Evolutionary conservation across 2,329 filamentous ascomycete species (phyloP).

Genomic region (Stromatinia cepivora): DNA sequence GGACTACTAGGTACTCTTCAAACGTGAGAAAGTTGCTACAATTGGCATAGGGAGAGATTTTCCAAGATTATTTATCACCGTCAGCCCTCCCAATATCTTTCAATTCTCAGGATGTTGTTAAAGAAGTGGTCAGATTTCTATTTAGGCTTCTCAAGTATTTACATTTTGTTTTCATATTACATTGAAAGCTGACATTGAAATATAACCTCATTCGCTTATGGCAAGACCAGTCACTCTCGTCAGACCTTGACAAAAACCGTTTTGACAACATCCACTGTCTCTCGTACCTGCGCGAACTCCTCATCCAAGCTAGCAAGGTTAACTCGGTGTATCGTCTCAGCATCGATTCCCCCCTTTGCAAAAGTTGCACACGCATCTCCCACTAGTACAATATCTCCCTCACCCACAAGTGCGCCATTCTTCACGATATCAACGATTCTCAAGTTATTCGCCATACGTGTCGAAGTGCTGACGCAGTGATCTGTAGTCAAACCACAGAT

Average conservation of each 20-base stretch:
- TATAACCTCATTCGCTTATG: background rate
- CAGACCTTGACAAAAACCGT: background rate
- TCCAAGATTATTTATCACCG: background rate
- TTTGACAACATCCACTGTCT: background rate
- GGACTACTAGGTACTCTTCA: background rate
- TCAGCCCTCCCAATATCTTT: background rate
- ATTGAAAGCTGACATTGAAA: background rate
- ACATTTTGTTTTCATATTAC: background rate
- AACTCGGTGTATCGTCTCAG: constrained; percentile 11
- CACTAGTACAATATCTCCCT: constrained; percentile 1
- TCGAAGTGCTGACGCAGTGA: constrained; percentile 5
- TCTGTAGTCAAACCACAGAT: constrained; percentile 10
- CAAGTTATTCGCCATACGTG: constrained; percentile 6
- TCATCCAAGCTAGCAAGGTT: constrained; percentile 11
- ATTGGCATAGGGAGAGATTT: background rate
- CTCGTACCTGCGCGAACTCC: constrained; percentile 5
- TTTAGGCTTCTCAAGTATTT: background rate
- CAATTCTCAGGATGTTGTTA: background rate
- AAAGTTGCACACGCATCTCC: constrained; percentile 11
- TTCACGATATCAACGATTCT: constrained; percentile 9
- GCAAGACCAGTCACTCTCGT: background rate
- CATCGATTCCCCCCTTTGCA: background rate
- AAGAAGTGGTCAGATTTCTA: background rate
- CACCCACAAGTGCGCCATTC: background rate
- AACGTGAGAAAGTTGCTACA: background rate